A percentile compares a stretch with the other conserved stretches of the same genome.
Conservation (phyloP, 2,329 filamentous ascomycete genomes). For the Nemania sp. region DNA sequence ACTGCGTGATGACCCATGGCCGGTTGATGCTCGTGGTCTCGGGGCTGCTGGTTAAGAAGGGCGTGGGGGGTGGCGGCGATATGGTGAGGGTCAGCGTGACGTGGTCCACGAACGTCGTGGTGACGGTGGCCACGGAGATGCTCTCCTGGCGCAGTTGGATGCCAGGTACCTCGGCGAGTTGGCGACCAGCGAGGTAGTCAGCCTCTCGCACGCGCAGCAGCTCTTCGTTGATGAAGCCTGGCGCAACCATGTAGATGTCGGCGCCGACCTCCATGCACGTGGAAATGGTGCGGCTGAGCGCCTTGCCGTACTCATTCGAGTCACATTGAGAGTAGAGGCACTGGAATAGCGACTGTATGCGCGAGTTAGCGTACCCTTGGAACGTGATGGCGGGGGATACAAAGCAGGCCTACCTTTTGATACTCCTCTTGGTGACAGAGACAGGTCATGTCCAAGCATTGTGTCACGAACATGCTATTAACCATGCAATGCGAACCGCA, state of each 20-base stretch:
- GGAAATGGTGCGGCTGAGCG: constrained; percentile 38
- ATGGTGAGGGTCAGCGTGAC: constrained; percentile 28
- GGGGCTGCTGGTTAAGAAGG: constrained; percentile 26
- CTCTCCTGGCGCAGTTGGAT: constrained; percentile 39
- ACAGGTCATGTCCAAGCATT: constrained; percentile 39
- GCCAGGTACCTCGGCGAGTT: constrained; percentile 36
- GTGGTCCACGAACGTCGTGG: constrained; percentile 31
- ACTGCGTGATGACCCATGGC: constrained; percentile 36
- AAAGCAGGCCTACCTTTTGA: constrained; percentile 31
- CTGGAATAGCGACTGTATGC: constrained; percentile 38
- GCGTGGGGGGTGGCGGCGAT: constrained; percentile 23
- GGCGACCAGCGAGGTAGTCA: constrained; percentile 39
- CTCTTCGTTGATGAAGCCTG: constrained; percentile 30
- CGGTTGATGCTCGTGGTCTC: constrained; percentile 29
- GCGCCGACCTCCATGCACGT: constrained; percentile 38
- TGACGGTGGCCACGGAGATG: constrained; percentile 28
- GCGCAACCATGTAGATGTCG: constrained; percentile 39
- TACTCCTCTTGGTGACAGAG: constrained; percentile 40
- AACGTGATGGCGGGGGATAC: neutral
- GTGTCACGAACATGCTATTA: constrained; percentile 41
- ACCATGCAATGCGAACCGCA: constrained; percentile 41
- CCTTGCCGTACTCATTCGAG: constrained; percentile 36
- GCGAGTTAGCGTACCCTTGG: neutral
- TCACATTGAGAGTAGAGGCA: constrained; percentile 43
- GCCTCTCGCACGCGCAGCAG: constrained; percentile 37